These are phyloP conservation scores for Nepenthes gracilis DNA, from an alignment of 148 eudicot genomes.

Conservation along the genomic window DNA sequence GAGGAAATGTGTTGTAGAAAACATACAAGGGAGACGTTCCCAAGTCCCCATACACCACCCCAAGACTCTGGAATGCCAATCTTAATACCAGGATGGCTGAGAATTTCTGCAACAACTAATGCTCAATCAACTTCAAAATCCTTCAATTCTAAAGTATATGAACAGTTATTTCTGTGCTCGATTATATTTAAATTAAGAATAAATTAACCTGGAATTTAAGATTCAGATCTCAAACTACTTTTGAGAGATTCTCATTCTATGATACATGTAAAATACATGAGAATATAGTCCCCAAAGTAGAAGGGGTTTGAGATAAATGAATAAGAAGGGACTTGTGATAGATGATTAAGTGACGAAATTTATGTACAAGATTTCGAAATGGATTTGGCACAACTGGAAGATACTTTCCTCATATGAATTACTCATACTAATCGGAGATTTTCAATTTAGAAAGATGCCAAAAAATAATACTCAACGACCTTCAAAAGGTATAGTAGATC, in stretches of 20 bases:
- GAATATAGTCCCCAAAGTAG: too few species aligned
- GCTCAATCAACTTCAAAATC: constrained; percentile 7
- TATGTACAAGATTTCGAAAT: not conserved
- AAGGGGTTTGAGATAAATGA: not conserved
- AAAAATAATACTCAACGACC: too few species aligned
- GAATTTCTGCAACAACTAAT: constrained; percentile 55
- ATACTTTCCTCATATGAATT: too few species aligned
- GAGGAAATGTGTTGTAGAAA: constrained; percentile 85
- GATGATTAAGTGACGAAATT: not conserved
- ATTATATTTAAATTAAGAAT: not conserved
- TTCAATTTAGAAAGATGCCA: too few species aligned
- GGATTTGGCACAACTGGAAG: not conserved
- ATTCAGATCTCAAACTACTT: too few species aligned
- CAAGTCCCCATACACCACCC: constrained; percentile 96
- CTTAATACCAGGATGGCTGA: constrained; percentile 68
- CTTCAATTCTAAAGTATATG: not conserved
- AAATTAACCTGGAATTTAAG: too few species aligned
- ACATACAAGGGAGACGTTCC: constrained; percentile 98
- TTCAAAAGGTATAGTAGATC: not conserved
- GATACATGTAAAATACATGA: too few species aligned
- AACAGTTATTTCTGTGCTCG: not conserved
- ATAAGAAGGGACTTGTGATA: too few species aligned
- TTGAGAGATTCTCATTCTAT: too few species aligned
- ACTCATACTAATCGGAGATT: too few species aligned
- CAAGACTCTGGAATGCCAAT: constrained; percentile 93